Evolutionary conservation across 2,329 filamentous ascomycete species (phyloP), one percentile per base, ranked within the genome.

Genomic region (Bisporella sp.): DNA sequence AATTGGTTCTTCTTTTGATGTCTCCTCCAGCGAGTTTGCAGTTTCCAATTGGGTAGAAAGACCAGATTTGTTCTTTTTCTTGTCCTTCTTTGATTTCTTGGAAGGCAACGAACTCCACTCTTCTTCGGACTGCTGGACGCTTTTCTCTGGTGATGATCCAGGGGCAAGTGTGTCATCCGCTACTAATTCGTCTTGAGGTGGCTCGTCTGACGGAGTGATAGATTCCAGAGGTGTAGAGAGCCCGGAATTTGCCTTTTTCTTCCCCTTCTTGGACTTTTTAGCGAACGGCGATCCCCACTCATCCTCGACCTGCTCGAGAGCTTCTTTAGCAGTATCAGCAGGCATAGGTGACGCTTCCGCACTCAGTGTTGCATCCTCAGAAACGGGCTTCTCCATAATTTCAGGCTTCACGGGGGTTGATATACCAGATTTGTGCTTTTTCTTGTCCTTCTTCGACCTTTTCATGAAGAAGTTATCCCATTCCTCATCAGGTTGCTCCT

Each of bases 41-140:
- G 43, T 41, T 12, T 37, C 41, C 12, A 33, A 28, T 5, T 21
- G 47, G 12, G 47, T 49, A 9, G 47, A 49, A 29, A 30, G 31
- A 7, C 46, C 46, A 11, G 40, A 45, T 48, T 57, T 47, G 31
- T 52, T 51, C 6, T 41, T 47, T 37, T 61, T 61, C 45, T 62
- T 60, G 13, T 61, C 56, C 29, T 59, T 58, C 45, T 61, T 51
- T 7, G 56, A 56, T 35, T 57, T 59, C 46, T 59, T 47, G 8
- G 46, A 31, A 12, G 5, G 8, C 28, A 31, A 41, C 21, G 7
- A 35, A 41, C 31, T 41, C 31, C 4, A 5, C 13, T 41, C 46
- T 9, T 13, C 35, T 31, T 13, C 8, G 28, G 21, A 3, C n/a
- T 42, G n/a, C 13, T 42, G n/a, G 13, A 13, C 13, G 3, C 13